These are phyloP conservation scores for Boletus rubroflammeus DNA, from an alignment of 768 basidiomycete species.

Conservation along the genomic window DNA sequence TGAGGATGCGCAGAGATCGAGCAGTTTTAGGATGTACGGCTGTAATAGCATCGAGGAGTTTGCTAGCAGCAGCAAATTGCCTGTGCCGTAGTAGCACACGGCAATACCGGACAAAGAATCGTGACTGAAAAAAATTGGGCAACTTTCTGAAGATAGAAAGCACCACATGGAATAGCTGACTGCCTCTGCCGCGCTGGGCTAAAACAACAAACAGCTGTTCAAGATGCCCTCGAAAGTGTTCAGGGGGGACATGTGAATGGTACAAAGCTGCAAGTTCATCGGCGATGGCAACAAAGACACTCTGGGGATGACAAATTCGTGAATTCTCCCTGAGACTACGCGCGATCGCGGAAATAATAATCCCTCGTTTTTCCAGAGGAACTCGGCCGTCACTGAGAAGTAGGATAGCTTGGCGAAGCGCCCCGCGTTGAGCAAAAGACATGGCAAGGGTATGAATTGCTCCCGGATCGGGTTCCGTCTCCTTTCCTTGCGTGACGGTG, in stretches of 20 bases:
- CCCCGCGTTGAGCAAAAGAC: slow-evolving; percentile 26
- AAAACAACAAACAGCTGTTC: slow-evolving; percentile 41
- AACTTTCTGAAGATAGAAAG: slow-evolving; percentile 34
- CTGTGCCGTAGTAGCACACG: slow-evolving; percentile 40
- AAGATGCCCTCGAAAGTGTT: slow-evolving; percentile 42
- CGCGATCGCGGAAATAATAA: slow-evolving; percentile 39
- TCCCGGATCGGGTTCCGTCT: slow-evolving; percentile 21
- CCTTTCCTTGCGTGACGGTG: slow-evolving; percentile 24
- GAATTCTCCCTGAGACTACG: slow-evolving; percentile 35
- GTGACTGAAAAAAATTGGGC: slow-evolving; percentile 39
- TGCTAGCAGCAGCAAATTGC: slow-evolving; percentile 35
- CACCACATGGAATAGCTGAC: slow-evolving; percentile 38
- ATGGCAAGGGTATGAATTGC: slow-evolving; percentile 32
- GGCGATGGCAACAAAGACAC: slow-evolving; percentile 33
- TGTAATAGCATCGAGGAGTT: slow-evolving; percentile 26
- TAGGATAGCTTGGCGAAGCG: slow-evolving; percentile 25
- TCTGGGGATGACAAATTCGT: slow-evolving; percentile 27
- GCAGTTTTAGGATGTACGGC: slow-evolving; percentile 10
- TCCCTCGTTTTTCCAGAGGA: slow-evolving; percentile 31
- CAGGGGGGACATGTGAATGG: slow-evolving; percentile 29
- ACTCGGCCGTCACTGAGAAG: slow-evolving; percentile 35
- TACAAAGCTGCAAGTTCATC: slow-evolving; percentile 39
- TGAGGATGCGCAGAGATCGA: slow-evolving; percentile 5
- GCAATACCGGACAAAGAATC: slow-evolving; percentile 37
- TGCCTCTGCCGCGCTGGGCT: slow-evolving; percentile 38